Percentiles rank a stretch among this genome's conserved stretches.
Evolutionary conservation across 345 rosid genomes (phyloP).

Genomic region (Camelina sativa): DNA sequence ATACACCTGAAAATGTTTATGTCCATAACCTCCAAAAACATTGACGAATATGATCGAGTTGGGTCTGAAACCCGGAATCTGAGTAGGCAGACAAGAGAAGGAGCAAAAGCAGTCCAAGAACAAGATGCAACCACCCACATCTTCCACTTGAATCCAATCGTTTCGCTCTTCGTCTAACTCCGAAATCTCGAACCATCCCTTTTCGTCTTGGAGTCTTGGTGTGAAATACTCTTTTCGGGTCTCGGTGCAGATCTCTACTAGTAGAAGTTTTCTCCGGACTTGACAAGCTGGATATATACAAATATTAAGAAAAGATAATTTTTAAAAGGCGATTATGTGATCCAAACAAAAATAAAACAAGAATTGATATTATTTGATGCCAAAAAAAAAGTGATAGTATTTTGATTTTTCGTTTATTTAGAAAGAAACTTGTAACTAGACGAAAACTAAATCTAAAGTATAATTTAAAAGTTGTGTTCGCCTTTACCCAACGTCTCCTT

Average conservation of each 20-base stretch:
- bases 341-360: too few relatives aligned
- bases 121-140: neutral
- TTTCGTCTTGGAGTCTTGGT: neutral
- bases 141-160: constrained; percentile 2
- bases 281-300: neutral
- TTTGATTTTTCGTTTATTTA: neutral
- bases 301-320: neutral
- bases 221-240: neutral
- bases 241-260: neutral
- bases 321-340: neutral
- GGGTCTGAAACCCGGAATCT: neutral
- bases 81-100: neutral
- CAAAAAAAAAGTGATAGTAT: too few relatives aligned
- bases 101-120: neutral
- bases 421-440: neutral
- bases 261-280: neutral
- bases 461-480: neutral
- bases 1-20: neutral
- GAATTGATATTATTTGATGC: too few relatives aligned
- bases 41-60: neutral
- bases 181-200: neutral
- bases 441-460: too few relatives aligned
- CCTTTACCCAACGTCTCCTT: neutral
- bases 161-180: neutral
- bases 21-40: neutral